Evolutionary conservation across 306 rosid species (phyloP).

Genomic region (Vigna reflexopilosa): DNA sequence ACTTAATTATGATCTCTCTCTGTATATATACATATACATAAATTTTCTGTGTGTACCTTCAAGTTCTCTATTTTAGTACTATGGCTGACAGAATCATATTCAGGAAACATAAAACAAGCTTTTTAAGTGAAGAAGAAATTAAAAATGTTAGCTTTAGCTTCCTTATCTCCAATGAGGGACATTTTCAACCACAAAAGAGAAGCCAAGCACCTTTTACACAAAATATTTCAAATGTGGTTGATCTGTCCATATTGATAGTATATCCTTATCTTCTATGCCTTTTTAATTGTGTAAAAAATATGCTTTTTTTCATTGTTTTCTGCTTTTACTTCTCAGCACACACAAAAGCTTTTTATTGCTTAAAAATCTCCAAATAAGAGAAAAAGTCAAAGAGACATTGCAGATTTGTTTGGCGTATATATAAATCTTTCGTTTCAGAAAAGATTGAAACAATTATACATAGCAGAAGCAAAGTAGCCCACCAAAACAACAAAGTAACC

Average conservation of each 20-base stretch:
- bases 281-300: background rate
- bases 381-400: background rate
- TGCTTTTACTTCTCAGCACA: background rate
- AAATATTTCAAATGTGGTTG: background rate
- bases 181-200: background rate
- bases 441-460: background rate
- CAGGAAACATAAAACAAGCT: background rate
- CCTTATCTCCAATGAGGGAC: constrained; percentile 6
- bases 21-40: too few species aligned
- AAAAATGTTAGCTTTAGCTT: background rate
- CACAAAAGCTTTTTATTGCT: background rate
- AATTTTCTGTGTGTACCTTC: background rate
- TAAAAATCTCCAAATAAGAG: background rate
- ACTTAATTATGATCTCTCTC: background rate
- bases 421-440: constrained; percentile 13
- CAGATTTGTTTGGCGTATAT: constrained; percentile 3
- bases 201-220: background rate
- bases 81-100: background rate
- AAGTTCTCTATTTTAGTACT: background rate
- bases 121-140: background rate
- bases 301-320: background rate
- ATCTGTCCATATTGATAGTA: background rate
- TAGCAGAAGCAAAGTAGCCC: background rate
- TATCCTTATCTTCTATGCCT: background rate
- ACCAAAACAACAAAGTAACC: background rate